Percentiles rank a stretch among this genome's conserved stretches.
Evolutionary conservation across 352 stramenopile genomes (phyloP).

Genomic region (Aphanomyces astaci): DNA sequence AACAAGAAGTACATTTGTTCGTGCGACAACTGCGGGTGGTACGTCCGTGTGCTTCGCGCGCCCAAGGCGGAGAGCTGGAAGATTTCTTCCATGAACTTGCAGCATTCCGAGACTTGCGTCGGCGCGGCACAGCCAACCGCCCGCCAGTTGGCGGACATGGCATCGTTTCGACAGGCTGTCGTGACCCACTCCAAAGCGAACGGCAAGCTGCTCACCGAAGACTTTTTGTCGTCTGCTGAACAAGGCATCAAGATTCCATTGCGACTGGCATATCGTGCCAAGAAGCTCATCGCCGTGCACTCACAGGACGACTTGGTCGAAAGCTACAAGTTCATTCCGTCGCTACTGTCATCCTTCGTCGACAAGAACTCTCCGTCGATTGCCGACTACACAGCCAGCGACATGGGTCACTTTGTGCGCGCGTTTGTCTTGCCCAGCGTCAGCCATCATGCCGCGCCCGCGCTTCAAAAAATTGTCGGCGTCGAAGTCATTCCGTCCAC

Average conservation of each 20-base stretch:
- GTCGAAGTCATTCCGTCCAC: conserved; percentile 67
- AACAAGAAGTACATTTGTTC: conserved; percentile 86
- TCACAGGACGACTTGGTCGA: conserved; percentile 66
- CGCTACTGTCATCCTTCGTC: conserved; percentile 55
- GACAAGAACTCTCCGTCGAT: conserved; percentile 64
- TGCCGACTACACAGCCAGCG: conserved; percentile 52
- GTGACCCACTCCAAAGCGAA: conserved; percentile 69
- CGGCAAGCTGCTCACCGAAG: conserved; percentile 73
- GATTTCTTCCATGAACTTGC: conserved; percentile 82
- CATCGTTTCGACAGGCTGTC: conserved; percentile 62
- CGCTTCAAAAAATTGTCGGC: conserved; percentile 58
- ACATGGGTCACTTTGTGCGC: conserved; percentile 55
- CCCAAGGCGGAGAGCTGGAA: conserved; percentile 86
- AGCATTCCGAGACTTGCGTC: conserved; percentile 57
- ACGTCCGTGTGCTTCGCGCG: conserved; percentile 68
- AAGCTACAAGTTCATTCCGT: conserved; percentile 79
- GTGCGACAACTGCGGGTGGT: conserved; percentile 61
- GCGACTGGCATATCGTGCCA: conserved; percentile 61
- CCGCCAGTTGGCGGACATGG: conserved; percentile 68
- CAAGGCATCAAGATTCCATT: conserved; percentile 57
- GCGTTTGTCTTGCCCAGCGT: conserved; percentile 61
- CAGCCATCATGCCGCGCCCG: conserved; percentile 37
- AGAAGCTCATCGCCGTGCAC: conserved; percentile 55
- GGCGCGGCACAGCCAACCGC: conserved; percentile 61
- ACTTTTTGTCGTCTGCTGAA: conserved; percentile 57